Evolutionary conservation across 345 rosid genomes (phyloP).

Genomic region (Euphorbia lathyris): DNA sequence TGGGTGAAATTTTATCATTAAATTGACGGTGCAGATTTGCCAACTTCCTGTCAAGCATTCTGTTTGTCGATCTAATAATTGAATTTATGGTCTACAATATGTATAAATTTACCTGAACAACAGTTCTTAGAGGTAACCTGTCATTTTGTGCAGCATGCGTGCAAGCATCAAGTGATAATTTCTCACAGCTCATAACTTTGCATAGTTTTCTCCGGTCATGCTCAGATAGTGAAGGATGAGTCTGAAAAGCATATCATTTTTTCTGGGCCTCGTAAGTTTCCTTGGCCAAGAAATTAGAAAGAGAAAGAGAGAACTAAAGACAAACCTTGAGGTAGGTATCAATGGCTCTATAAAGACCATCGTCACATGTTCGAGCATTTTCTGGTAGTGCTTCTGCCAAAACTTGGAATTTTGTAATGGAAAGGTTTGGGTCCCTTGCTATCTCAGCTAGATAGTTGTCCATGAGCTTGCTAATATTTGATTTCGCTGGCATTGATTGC

Average conservation of each 20-base stretch:
- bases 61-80: background rate
- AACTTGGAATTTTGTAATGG: slow-evolving; percentile 73
- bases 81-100: background rate
- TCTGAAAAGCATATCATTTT: slow-evolving; percentile 38
- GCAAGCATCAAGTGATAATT: slow-evolving; percentile 83
- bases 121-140: slow-evolving; percentile 74
- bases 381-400: slow-evolving; percentile 73
- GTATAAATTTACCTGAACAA: slow-evolving; percentile 63
- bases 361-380: slow-evolving; percentile 64
- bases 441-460: slow-evolving; percentile 74
- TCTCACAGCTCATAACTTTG: slow-evolving; percentile 71
- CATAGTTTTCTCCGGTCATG: slow-evolving; percentile 68
- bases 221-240: slow-evolving; percentile 69
- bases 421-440: slow-evolving; percentile 72
- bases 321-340: slow-evolving; percentile 85
- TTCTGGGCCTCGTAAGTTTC: slow-evolving; percentile 1
- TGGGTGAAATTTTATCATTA: background rate
- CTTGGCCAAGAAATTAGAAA: background rate
- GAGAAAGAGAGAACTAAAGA: slow-evolving; percentile 12
- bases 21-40: background rate
- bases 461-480: slow-evolving; percentile 62
- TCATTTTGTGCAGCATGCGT: slow-evolving; percentile 93
- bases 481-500: slow-evolving; percentile 39
- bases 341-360: slow-evolving; percentile 88
- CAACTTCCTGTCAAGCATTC: background rate